Conservation (phyloP, 306 rosid species). For the Dalbergia cochinchinensis region DNA sequence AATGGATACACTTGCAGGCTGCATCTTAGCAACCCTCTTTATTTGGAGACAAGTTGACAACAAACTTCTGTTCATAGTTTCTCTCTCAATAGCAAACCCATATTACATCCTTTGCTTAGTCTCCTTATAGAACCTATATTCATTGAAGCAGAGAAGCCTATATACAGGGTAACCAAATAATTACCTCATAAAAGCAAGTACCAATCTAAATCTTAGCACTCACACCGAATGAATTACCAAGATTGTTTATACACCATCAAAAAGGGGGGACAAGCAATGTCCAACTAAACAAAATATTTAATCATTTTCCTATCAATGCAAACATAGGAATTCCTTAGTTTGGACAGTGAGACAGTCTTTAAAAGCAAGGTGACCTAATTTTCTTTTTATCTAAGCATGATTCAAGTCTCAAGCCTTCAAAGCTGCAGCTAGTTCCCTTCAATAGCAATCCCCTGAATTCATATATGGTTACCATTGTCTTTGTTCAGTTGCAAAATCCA, state of each 20-base stretch:
- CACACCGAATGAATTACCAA: not conserved
- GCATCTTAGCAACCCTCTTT: not conserved
- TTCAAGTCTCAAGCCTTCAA: slow-evolving; percentile 11
- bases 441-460: slow-evolving; percentile 9
- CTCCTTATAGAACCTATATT: not conserved
- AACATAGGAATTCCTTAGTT: not conserved
- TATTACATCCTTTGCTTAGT: not conserved
- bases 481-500: slow-evolving; percentile 14
- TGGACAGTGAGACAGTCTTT: not conserved
- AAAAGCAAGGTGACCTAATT: slow-evolving; percentile 3
- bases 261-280: not conserved
- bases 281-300: slow-evolving; percentile 11
- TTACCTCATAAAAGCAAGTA: not conserved
- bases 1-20: slow-evolving; percentile 8
- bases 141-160: slow-evolving; percentile 9
- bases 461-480: not conserved
- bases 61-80: not conserved
- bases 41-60: not conserved
- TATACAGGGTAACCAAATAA: not conserved
- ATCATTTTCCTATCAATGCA: not conserved
- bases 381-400: slow-evolving; percentile 2
- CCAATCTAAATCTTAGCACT: not conserved
- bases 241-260: not conserved
- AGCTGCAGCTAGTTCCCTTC: not conserved
- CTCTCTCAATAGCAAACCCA: slow-evolving; percentile 2